Evolutionary conservation across 106 monocot genomes (phyloP).

Genomic region (Apostasia shenzhenica): DNA sequence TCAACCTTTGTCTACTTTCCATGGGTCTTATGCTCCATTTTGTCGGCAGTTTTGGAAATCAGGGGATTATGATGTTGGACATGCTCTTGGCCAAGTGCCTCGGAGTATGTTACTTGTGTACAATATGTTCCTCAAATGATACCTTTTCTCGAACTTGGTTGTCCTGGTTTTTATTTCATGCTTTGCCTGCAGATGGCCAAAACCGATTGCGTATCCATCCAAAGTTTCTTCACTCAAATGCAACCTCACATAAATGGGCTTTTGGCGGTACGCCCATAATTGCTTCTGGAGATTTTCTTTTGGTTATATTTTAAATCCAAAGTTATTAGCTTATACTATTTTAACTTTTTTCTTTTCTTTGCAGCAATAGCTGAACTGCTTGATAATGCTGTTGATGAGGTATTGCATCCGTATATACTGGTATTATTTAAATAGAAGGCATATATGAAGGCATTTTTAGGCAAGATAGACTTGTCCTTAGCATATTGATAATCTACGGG

Average conservation of each 20-base stretch:
- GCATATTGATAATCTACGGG: too few relatives aligned
- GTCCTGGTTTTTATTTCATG: neutral
- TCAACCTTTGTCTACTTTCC: neutral
- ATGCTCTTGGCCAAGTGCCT: constrained; percentile 6
- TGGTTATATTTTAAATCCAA: neutral
- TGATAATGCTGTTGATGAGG: constrained; percentile 98
- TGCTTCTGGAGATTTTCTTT: neutral
- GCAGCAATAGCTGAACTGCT: constrained; percentile 93
- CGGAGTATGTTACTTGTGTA: constrained; percentile 25
- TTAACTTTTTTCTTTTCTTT: constrained; percentile 5
- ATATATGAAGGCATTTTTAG: too few relatives aligned
- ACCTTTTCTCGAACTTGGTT: neutral
- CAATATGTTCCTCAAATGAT: neutral
- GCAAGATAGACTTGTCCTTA: too few relatives aligned
- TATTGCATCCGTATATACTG: neutral
- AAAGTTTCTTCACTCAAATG: constrained; percentile 97
- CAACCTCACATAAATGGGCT: constrained; percentile 96
- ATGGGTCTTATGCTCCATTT: constrained; percentile 11
- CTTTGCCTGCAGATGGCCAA: constrained; percentile 37
- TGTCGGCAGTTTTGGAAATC: constrained; percentile 88
- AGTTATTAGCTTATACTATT: neutral
- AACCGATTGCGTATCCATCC: constrained; percentile 77
- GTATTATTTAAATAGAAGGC: too few relatives aligned
- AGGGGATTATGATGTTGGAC: constrained; percentile 59
- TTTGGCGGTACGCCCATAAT: constrained; percentile 65